These are phyloP conservation scores for Trypanosoma avium DNA, from an alignment of 208 protist species.

Conservation along the genomic window DNA sequence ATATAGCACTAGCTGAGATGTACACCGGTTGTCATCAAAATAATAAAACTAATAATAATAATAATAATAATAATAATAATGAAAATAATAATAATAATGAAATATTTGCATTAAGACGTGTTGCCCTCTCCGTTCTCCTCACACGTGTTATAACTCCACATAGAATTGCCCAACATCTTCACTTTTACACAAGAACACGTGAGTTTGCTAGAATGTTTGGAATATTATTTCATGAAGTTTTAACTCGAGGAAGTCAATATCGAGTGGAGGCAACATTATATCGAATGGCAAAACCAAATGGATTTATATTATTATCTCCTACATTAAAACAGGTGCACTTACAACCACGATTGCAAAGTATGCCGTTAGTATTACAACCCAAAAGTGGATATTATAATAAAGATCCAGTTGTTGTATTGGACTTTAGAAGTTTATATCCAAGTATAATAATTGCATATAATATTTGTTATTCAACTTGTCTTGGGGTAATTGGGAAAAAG, in stretches of 20 bases:
- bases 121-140: constrained; percentile 59
- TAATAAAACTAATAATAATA: no score
- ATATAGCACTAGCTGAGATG: constrained; percentile 47
- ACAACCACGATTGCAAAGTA: constrained; percentile 73
- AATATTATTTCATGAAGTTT: constrained; percentile 71
- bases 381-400: constrained; percentile 56
- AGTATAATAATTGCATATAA: constrained; percentile 99
- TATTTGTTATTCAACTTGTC: constrained; percentile 97
- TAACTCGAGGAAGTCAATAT: constrained; percentile 84
- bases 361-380: constrained; percentile 85
- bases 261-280: constrained; percentile 81
- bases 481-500: constrained; percentile 45
- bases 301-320: constrained; percentile 72
- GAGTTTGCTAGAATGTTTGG: constrained; percentile 83
- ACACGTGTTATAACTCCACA: constrained; percentile 43
- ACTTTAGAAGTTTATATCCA: constrained; percentile 99
- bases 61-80: no score
- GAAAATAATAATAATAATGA: no score
- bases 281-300: constrained; percentile 63
- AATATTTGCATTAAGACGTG: constrained; percentile 13
- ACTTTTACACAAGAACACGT: constrained; percentile 54
- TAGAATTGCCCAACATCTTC: constrained; percentile 52
- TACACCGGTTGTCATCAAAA: constrained; percentile 29
- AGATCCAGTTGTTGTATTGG: constrained; percentile 97
- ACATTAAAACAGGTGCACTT: constrained; percentile 48